Evolutionary conservation across 163 green algal genomes (phyloP).

Genomic region (Trebouxiophyceae sp.): DNA sequence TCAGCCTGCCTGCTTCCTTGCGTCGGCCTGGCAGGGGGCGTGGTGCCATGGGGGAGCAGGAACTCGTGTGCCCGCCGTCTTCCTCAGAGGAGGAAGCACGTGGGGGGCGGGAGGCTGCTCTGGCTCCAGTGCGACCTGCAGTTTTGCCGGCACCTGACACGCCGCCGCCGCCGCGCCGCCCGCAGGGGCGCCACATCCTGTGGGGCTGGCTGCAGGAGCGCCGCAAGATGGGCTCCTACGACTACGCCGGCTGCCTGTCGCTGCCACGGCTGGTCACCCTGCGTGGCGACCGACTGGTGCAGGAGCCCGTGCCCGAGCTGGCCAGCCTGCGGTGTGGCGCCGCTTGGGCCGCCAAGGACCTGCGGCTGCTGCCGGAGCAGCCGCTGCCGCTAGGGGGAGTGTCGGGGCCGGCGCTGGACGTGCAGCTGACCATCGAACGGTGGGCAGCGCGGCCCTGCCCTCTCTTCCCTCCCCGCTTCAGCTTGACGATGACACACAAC

Average conservation of each 20-base stretch:
- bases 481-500: too few species aligned
- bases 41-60: too few species aligned
- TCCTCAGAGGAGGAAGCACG: too few species aligned
- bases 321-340: constrained; percentile 21
- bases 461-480: too few species aligned
- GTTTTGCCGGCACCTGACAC: background rate
- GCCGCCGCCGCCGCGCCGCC: too few species aligned
- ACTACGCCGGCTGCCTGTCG: constrained; percentile 73
- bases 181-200: constrained; percentile 52
- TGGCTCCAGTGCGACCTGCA: too few species aligned
- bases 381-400: constrained; percentile 27
- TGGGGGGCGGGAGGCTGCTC: too few species aligned
- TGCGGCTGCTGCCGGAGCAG: constrained; percentile 23
- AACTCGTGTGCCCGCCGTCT: too few species aligned
- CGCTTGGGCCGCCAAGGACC: constrained; percentile 12
- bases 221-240: constrained; percentile 54
- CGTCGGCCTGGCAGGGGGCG: too few species aligned
- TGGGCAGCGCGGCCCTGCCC: too few species aligned
- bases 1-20: too few species aligned
- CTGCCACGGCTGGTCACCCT: constrained; percentile 60
- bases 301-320: constrained; percentile 30
- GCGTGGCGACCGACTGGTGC: constrained; percentile 22
- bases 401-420: constrained; percentile 33
- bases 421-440: constrained; percentile 45
- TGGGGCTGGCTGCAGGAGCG: constrained; percentile 83